Base-by-base conservation (phyloP, 2,329 filamentous ascomycete genomes). In the Neofusicoccum kwambonambiense region DNA sequence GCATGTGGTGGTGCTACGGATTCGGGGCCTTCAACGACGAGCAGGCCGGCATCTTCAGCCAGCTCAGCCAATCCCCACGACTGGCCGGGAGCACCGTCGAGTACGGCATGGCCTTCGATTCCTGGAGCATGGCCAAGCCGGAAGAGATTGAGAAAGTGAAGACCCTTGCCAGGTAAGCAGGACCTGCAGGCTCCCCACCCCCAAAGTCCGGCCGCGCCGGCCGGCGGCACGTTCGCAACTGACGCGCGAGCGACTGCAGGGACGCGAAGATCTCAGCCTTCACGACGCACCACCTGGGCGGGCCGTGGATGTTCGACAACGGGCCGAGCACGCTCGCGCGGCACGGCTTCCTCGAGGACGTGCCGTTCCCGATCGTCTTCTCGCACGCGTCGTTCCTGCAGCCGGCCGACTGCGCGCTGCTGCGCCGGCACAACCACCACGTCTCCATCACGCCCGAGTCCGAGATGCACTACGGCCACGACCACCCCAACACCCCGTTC, bases 371-470 rank as follows among this genome's bases (percentile, higher is more conserved):
- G 0, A 72, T 86, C 3, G 76, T 87, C 61, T 82, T 87, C 71
- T 82, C 83, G 0, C 85, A 87, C 68, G 83, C 76, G 0, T 77
- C 74, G 8, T 83, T 77, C 71, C 70, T 85, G 11, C 79, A 79
- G 0, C 70, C 76, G 0, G 63, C 66, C 0, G 79, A 81, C 12
- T 74, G 76, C 0, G 64, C 72, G 1, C 75, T 84, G 0, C 78
- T 87, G 0, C 81, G 82, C 9, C 65, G 73, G 0, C 79, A 79
- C 1, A 82, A 87, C 72, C 80, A 86, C 52, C 82, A 83, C 72
- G 73, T 87, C 47, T 84, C 83, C 60, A 84, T 84, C 66, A 87
- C 86, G 0, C 84, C 84, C 1, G 86, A 88, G 69, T 85, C 82
- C 0, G 85, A 87, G 68, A 82, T 85, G 78, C 83, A 86, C 70